Base-by-base conservation (phyloP, 2,329 filamentous ascomycete genomes). In the Bipolaris oryzae region DNA sequence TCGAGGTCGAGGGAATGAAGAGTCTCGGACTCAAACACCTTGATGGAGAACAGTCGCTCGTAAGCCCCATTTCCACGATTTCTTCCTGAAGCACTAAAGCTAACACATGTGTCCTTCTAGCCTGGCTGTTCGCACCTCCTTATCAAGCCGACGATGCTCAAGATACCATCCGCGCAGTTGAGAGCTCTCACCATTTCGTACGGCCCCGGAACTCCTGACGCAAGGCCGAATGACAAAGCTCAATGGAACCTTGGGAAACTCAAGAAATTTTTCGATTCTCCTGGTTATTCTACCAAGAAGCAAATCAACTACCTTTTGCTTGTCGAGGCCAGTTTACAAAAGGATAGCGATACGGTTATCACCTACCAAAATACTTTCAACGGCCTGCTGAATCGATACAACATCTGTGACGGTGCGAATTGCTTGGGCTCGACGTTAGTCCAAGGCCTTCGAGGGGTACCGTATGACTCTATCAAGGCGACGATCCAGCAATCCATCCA, bases 1-100 rank as follows among this genome's bases (percentile, higher is more conserved):
- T 70, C 28, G 61, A 67, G 42, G 34, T 61, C 7, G 65, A 69
- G 28, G 64, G 67, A 9, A 57, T 70, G 10, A 7, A 18, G 11
- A 57, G 42, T 13, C 50, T 68, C n/a, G 62, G 60, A 5, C 34
- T 64, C 23, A 15, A 23, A 9, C 20, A 39, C 15, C 25, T 16
- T 13, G 15, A 18, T 15, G 45, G 28, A 10, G 43, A 35, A 11
- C 46, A 21, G 33, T 25, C 25, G n/a, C 35, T 57, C 7, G 42
- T 53, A 35, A 47, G 57, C 18, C 6, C 2, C 7, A 31, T 33
- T 31, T 5, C 3, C 5, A 6, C 10, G 6, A 28, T 44, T 23
- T 9, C 2, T n/a, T 9, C 3, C 5, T 20, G 10, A 44, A 13
- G 25, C 7, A 33, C 9, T 13, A 4, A 7, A 33, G 20, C 25